Conservation (phyloP, 2,329 filamentous ascomycete species). For the Coniochaeta sp. region DNA sequence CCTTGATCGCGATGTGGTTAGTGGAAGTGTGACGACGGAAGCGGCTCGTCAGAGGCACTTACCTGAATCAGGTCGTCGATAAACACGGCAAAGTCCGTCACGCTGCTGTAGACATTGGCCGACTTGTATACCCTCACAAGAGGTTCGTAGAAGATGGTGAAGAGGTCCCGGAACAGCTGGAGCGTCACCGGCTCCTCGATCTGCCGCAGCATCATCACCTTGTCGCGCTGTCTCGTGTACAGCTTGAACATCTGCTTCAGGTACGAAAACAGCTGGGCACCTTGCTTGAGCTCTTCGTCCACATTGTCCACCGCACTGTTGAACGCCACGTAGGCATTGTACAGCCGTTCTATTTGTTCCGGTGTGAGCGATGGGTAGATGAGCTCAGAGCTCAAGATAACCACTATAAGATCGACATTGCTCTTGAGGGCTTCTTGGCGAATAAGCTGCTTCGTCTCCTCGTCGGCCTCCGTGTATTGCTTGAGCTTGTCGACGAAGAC, state of each 20-base stretch:
- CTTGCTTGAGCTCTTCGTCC: constrained; percentile 80
- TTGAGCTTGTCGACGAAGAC: constrained; percentile 76
- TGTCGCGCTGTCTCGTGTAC: constrained; percentile 84
- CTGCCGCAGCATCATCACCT: constrained; percentile 92
- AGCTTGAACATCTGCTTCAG: constrained; percentile 93
- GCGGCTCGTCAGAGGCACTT: constrained; percentile 9
- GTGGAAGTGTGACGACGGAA: not conserved
- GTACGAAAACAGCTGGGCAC: constrained; percentile 86
- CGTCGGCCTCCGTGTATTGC: constrained; percentile 67
- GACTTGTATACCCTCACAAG: constrained; percentile 97
- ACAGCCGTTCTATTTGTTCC: constrained; percentile 74
- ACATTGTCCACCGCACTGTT: constrained; percentile 88
- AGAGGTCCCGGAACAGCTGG: constrained; percentile 90
- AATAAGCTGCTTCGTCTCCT: constrained; percentile 66
- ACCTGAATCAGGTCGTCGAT: constrained; percentile 88
- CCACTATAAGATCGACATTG: constrained; percentile 76
- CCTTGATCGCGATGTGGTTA: constrained; percentile 25
- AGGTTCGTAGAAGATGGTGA: constrained; percentile 98
- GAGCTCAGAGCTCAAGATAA: constrained; percentile 71
- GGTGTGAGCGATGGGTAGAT: constrained; percentile 63
- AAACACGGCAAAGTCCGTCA: constrained; percentile 92
- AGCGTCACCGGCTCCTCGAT: constrained; percentile 97
- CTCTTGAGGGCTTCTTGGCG: constrained; percentile 66
- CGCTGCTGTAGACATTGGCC: constrained; percentile 94
- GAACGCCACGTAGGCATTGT: constrained; percentile 95